A percentile compares a stretch with the other conserved stretches of the same genome.
Evolutionary conservation across 257 asterid species (phyloP).

Genomic region (Echites panduratus): DNA sequence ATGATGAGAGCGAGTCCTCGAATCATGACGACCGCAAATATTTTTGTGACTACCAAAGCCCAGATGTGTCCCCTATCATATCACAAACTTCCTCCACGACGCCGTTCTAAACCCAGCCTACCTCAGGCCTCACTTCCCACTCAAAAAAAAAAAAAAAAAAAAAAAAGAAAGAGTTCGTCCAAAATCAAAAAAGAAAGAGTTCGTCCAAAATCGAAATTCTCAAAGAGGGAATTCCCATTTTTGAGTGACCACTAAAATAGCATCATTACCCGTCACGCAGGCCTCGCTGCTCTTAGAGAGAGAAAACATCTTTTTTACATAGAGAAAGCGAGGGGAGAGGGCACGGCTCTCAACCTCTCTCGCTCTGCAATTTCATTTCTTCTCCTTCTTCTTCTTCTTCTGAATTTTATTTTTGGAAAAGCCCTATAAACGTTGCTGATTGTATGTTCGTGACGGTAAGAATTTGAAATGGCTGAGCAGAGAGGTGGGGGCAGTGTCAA

Average conservation of each 20-base stretch:
- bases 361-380: slow-evolving; percentile 16
- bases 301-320: slow-evolving; percentile 8
- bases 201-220: slow-evolving; percentile 5
- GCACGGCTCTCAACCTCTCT: slow-evolving; percentile 12
- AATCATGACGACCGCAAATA: slow-evolving; percentile 27
- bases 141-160: too few relatives aligned
- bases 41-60: slow-evolving; percentile 43
- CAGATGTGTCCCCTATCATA: slow-evolving; percentile 36
- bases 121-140: too few relatives aligned
- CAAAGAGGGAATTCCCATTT: slow-evolving; percentile 23
- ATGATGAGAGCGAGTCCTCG: slow-evolving; percentile 36
- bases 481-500: slow-evolving; percentile 54
- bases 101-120: too few relatives aligned
- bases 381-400: slow-evolving; percentile 17
- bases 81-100: slow-evolving; percentile 23
- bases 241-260: slow-evolving; percentile 16
- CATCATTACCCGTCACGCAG: not conserved
- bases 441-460: not conserved
- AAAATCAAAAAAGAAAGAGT: not conserved
- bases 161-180: too few relatives aligned
- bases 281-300: slow-evolving; percentile 7
- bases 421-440: not conserved
- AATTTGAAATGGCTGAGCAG: slow-evolving; percentile 56
- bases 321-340: slow-evolving; percentile 14
- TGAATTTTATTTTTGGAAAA: not conserved